Base-by-base conservation (phyloP, 352 stramenopile genomes). In the Pythium grandisporangium region DNA sequence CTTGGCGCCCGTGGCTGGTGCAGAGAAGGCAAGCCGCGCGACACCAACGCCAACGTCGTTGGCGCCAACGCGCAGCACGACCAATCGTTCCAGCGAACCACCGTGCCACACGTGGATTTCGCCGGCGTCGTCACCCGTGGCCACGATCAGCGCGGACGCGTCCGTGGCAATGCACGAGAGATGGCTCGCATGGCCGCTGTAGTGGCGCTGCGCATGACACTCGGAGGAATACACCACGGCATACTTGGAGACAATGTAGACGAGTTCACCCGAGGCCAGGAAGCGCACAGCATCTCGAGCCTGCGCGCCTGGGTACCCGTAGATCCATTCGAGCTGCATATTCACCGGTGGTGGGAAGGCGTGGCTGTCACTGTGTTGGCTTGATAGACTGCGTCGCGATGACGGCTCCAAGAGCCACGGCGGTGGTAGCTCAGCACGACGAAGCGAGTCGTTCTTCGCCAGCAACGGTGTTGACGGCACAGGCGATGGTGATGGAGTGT, bases 61-160 rank as follows among this genome's bases (percentile, higher is more conserved):
- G 43, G 85, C 73, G 37, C 81, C 87, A 22, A 72, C 84, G 8
- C 57, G 63, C 6, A 90, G 45, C 8, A 89, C 61, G 3, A 68
- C 72, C 2, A 93, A 53, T 42, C 79, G 89, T 33, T 93, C 61
- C 5, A 89, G 55, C 7, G 59, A 85, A 30, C 52, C 24, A 2
- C 63, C 72, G 24, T 68, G 67, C 76, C 79, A 90, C 7, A 93
- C 55, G 35, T 90, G 79, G 23, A 90, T 86, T 35, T 84, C 66
- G 2, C 6, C 8, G 36, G 44, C 8, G 45, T 58, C 51, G 30
- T 77, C 69, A 0, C 61, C 78, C 3, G 79, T 89, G 19, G 76
- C 79, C 10, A 92, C 58, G n/a, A 85, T 62, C 20, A 84, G 74
- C 0, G 57, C 63, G 2, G 46, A 63, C 8, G 67, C 55, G 25